Conservation (phyloP, 2,329 filamentous ascomycete genomes). For the Camillea tinctor region DNA sequence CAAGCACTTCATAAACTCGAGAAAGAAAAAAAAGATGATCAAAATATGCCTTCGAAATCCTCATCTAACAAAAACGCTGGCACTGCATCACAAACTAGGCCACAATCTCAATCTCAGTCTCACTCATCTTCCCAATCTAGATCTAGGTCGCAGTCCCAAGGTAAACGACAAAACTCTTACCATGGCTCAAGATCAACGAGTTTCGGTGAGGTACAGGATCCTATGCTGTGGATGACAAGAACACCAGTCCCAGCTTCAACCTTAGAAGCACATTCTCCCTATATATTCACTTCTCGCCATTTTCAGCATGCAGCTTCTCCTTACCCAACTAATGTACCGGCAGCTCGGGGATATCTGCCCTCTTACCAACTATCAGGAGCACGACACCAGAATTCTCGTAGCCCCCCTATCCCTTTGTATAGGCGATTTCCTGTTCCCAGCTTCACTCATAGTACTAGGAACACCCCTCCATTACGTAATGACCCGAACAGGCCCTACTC, state of each 20-base stretch:
- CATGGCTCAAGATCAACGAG: background rate
- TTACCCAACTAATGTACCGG: constrained; percentile 1
- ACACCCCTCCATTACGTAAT: background rate
- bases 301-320: constrained; percentile 3
- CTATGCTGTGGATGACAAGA: background rate
- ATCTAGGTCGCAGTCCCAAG: background rate
- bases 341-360: constrained; percentile 15
- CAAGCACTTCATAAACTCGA: too few species aligned
- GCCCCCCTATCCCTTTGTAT: constrained; percentile 8
- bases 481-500: background rate
- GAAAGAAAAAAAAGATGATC: too few species aligned
- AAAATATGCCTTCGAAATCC: too few species aligned
- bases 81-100: too few species aligned
- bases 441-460: constrained; percentile 4
- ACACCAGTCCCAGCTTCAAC: background rate
- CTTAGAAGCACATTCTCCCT: background rate
- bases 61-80: too few species aligned
- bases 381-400: background rate
- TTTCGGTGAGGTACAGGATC: background rate
- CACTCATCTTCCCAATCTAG: too few species aligned
- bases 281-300: background rate
- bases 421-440: constrained; percentile 8
- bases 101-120: too few species aligned
- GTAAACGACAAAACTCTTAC: background rate
- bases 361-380: constrained; percentile 1